Conservation (phyloP, 2,329 filamentous ascomycete species). For the Aureobasidium sp. region DNA sequence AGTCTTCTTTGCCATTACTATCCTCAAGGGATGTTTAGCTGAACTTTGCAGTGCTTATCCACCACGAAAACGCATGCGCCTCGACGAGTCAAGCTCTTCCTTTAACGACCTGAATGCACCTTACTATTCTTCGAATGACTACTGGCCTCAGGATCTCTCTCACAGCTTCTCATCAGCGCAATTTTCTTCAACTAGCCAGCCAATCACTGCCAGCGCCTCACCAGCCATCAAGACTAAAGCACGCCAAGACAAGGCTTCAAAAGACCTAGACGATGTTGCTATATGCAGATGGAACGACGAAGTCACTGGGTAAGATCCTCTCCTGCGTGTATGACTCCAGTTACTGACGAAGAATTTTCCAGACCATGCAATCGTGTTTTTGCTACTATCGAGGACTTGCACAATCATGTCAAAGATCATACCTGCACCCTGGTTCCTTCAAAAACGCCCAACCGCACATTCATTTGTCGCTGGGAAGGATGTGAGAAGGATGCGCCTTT, state of each 20-base stretch:
- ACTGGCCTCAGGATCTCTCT: neutral
- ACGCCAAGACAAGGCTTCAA: neutral
- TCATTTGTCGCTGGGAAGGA: constrained; percentile 48
- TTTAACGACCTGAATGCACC: neutral
- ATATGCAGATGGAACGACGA: constrained; percentile 10
- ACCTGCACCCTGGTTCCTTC: constrained; percentile 40
- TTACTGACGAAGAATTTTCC: neutral
- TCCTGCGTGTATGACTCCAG: neutral
- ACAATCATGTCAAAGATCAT: constrained; percentile 43
- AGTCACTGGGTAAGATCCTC: neutral
- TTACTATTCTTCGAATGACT: neutral
- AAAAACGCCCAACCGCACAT: constrained; percentile 37
- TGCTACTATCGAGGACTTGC: constrained; percentile 41
- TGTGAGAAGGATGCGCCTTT: constrained; percentile 49
- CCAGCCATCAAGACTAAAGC: neutral
- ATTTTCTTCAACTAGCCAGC: neutral
- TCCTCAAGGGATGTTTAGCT: neutral
- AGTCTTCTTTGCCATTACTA: no score
- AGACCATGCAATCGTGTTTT: constrained; percentile 26
- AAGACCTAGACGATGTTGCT: neutral
- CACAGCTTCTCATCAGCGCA: neutral
- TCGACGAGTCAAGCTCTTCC: neutral
- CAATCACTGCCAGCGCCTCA: neutral
- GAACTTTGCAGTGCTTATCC: neutral
- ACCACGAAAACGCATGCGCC: constrained; percentile 9